Percentiles rank a stretch among this genome's conserved stretches.
These are phyloP conservation scores for Microcera coccophila DNA, from an alignment of 2,329 filamentous ascomycete genomes.

Conservation along the genomic window DNA sequence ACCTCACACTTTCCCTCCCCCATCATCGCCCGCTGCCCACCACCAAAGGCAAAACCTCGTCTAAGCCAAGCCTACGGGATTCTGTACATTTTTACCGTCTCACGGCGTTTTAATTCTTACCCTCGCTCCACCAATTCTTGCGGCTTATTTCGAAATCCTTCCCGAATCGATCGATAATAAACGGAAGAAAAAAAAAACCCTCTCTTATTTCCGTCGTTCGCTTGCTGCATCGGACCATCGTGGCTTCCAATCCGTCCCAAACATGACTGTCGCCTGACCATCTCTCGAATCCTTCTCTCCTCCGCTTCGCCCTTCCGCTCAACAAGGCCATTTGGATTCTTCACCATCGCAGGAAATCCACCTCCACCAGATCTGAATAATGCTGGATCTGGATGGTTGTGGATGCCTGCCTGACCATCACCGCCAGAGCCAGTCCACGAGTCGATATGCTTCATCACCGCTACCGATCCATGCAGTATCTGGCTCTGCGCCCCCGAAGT, in stretches of 20 bases:
- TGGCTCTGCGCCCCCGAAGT: constrained; percentile 18
- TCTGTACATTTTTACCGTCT: background rate
- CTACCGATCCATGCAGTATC: constrained; percentile 12
- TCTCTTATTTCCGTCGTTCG: constrained; percentile 17
- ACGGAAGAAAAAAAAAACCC: constrained; percentile 10
- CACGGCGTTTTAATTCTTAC: background rate
- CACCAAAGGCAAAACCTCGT: no score
- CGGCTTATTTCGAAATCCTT: background rate
- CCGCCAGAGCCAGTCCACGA: constrained; percentile 12
- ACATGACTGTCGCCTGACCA: constrained; percentile 22
- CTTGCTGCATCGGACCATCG: constrained; percentile 9
- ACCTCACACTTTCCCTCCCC: background rate
- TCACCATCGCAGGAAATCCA: no score
- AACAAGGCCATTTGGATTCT: constrained; percentile 10
- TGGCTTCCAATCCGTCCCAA: constrained; percentile 11
- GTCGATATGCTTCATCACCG: constrained; percentile 23
- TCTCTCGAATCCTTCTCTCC: background rate
- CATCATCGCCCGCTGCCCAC: no score
- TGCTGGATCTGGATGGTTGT: constrained; percentile 22
- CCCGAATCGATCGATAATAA: constrained; percentile 6
- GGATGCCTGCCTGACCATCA: constrained; percentile 19
- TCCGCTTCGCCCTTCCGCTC: constrained; percentile 4
- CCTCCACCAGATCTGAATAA: constrained; percentile 16
- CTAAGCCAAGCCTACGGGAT: background rate
- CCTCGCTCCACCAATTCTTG: background rate